These are phyloP conservation scores for Drechslerella stenobrocha DNA, from an alignment of 2,329 filamentous ascomycete genomes.

Conservation along the genomic window DNA sequence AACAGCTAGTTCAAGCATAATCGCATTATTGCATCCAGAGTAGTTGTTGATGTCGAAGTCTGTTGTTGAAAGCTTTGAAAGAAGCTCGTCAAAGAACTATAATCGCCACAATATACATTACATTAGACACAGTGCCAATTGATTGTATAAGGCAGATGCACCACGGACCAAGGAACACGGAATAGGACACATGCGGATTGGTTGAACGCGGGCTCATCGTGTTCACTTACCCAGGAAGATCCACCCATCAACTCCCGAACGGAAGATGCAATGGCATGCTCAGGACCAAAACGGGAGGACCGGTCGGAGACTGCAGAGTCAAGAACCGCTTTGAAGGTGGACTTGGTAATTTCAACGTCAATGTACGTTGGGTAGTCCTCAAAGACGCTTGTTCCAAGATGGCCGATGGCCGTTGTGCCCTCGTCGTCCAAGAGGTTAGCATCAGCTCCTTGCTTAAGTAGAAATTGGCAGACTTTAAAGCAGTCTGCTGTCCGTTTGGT, in stretches of 20 bases:
- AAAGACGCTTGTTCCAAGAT: neutral
- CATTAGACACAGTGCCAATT: no score
- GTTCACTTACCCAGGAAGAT: conserved; percentile 16
- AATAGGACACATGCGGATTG: no score
- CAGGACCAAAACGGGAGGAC: conserved; percentile 18
- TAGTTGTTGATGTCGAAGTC: conserved; percentile 40
- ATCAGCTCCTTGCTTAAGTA: conserved; percentile 25
- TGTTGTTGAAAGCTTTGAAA: neutral
- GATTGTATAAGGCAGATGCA: no score
- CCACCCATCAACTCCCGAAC: conserved; percentile 8
- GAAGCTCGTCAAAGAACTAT: conserved; percentile 26
- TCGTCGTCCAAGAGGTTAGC: conserved; percentile 16
- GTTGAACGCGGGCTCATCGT: no score
- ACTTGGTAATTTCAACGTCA: conserved; percentile 3
- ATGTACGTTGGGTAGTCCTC: neutral
- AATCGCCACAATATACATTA: neutral
- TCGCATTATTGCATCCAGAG: conserved; percentile 16
- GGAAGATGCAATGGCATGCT: conserved; percentile 10
- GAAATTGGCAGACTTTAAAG: conserved; percentile 22
- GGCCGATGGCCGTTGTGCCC: conserved; percentile 8
- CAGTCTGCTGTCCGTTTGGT: neutral
- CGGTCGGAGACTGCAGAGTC: conserved; percentile 12
- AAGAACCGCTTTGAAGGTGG: conserved; percentile 14
- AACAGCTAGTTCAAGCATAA: conserved; percentile 19
- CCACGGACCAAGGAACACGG: no score